These are phyloP conservation scores for Podaxis sp. DNA, from an alignment of 768 basidiomycete genomes.

Conservation along the genomic window DNA sequence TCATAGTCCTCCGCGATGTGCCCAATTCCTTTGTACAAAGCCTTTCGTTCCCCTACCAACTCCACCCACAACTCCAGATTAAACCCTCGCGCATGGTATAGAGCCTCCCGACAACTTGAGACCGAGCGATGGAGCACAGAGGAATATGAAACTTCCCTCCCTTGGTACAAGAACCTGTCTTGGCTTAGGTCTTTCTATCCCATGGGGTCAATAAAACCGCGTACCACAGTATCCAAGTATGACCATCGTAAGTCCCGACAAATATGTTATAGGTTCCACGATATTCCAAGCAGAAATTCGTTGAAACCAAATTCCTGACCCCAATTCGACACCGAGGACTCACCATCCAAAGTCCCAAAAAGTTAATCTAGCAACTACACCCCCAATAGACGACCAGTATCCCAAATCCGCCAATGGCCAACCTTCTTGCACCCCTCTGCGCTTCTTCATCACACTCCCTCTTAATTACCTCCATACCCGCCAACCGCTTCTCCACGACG, in stretches of 20 bases:
- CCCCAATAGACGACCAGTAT: too few relatives aligned
- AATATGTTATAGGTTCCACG: slow-evolving; percentile 71
- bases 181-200: neutral
- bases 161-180: slow-evolving; percentile 56
- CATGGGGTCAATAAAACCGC: slow-evolving; percentile 2
- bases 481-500: too few relatives aligned
- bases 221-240: slow-evolving; percentile 61
- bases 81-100: slow-evolving; percentile 59
- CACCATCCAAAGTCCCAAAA: too few relatives aligned
- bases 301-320: too few relatives aligned
- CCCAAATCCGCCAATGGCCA: too few relatives aligned
- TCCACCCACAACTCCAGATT: slow-evolving; percentile 65
- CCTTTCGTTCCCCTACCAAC: slow-evolving; percentile 47
- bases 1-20: slow-evolving; percentile 66
- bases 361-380: too few relatives aligned
- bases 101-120: slow-evolving; percentile 51
- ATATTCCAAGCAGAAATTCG: too few relatives aligned
- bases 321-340: too few relatives aligned
- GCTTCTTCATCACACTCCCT: too few relatives aligned
- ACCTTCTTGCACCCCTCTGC: too few relatives aligned
- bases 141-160: slow-evolving; percentile 64
- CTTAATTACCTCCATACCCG: too few relatives aligned
- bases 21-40: slow-evolving; percentile 50
- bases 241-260: slow-evolving; percentile 62
- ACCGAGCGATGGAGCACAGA: slow-evolving; percentile 61